Percentiles rank a stretch among this genome's conserved stretches.
phyloP scores from a whole-genome alignment of 352 stramenopile species.

The Pythium brassicae region DNA sequence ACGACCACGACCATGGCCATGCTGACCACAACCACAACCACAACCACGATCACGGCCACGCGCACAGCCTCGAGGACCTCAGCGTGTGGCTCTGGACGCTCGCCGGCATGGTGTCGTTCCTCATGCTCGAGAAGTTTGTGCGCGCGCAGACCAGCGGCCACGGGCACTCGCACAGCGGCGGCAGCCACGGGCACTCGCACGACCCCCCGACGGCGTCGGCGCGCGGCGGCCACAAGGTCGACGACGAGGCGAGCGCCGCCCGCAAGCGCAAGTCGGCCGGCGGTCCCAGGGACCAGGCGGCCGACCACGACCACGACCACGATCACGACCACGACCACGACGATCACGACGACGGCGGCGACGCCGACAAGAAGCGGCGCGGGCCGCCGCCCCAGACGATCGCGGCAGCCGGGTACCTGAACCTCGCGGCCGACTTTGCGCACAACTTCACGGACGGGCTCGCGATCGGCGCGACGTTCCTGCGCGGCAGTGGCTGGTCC shows the following conservation, averaged over 20 bases:
- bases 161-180: conserved; percentile 18
- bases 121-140: conserved; percentile 83
- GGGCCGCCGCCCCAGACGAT: conserved; percentile 35
- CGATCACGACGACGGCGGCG: conserved; percentile 3
- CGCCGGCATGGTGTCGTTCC: conserved; percentile 66
- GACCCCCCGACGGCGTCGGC: background rate
- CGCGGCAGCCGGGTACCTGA: conserved; percentile 84
- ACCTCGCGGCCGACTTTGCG: conserved; percentile 87
- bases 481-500: conserved; percentile 68
- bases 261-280: conserved; percentile 30
- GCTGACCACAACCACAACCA: conserved; percentile 44
- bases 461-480: conserved; percentile 90
- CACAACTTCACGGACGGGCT: conserved; percentile 94
- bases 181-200: conserved; percentile 32
- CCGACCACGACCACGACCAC: conserved; percentile 6
- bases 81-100: conserved; percentile 75
- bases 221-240: conserved; percentile 21
- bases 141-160: conserved; percentile 46
- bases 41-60: conserved; percentile 35
- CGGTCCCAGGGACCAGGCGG: conserved; percentile 22
- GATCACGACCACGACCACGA: too few species aligned
- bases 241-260: conserved; percentile 14
- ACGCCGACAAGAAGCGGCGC: conserved; percentile 13
- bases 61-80: conserved; percentile 58
- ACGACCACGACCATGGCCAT: conserved; percentile 25